A percentile compares a stretch with the other conserved stretches of the same genome.
These are phyloP conservation scores for Chytriomyces sp. DNA, from an alignment of 192 early-diverging fungal genomes.

Conservation along the genomic window DNA sequence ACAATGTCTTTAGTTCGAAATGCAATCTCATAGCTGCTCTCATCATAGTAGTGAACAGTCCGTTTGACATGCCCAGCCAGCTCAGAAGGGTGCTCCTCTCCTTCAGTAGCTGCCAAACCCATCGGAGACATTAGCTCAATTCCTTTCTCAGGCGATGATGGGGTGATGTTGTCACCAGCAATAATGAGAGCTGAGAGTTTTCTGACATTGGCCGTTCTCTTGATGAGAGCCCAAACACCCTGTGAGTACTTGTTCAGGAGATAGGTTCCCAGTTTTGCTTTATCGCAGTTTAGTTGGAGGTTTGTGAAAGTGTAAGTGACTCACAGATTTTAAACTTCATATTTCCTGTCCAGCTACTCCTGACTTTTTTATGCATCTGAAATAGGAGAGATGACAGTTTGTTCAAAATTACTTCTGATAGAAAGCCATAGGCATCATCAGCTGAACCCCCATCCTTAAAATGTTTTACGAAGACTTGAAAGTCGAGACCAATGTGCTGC, in stretches of 20 bases:
- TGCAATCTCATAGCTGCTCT: constrained; percentile 27
- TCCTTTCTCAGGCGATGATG: background rate
- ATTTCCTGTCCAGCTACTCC: constrained; percentile 25
- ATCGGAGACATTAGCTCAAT: background rate
- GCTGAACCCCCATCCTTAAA: constrained; percentile 32
- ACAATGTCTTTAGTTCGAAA: constrained; percentile 46
- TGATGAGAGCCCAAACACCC: constrained; percentile 38
- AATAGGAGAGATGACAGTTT: constrained; percentile 28
- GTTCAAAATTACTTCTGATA: constrained; percentile 36
- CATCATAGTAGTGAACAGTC: constrained; percentile 18
- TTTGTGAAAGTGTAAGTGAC: background rate
- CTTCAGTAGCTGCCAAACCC: background rate
- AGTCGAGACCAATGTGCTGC: constrained; percentile 44
- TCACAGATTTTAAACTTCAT: constrained; percentile 34
- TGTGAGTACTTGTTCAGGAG: constrained; percentile 31
- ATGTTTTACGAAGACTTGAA: constrained; percentile 43
- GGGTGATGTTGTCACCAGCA: background rate
- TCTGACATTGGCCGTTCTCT: constrained; percentile 31
- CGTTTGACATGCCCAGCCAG: background rate
- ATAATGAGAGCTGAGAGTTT: constrained; percentile 35
- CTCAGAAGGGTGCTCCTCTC: background rate
- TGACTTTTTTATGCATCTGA: constrained; percentile 36
- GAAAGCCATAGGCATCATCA: constrained; percentile 38
- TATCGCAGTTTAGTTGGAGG: background rate
- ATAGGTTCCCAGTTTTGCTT: constrained; percentile 37